These are phyloP conservation scores for Drechslera avenae DNA, from an alignment of 2,329 filamentous ascomycete species.

Conservation along the genomic window DNA sequence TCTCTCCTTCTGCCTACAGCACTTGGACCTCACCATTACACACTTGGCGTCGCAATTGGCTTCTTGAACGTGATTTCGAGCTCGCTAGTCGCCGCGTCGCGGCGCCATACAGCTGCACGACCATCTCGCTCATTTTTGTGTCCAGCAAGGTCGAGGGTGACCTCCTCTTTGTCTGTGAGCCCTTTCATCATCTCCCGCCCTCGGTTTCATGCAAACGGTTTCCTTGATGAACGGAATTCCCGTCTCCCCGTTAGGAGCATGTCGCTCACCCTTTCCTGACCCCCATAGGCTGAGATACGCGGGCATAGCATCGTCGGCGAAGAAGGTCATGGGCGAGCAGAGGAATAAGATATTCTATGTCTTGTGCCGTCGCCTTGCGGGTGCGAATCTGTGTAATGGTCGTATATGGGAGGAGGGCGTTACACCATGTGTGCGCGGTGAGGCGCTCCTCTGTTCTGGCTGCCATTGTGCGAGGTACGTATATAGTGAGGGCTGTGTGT, in stretches of 20 bases:
- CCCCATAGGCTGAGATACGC: constrained; percentile 32
- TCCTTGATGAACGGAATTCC: no score
- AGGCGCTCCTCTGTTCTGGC: constrained; percentile 20
- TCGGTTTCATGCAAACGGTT: no score
- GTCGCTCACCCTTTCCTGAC: constrained; percentile 11
- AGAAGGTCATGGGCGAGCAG: constrained; percentile 32
- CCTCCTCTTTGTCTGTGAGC: constrained; percentile 15
- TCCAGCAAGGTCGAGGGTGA: constrained; percentile 34
- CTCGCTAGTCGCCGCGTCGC: constrained; percentile 26
- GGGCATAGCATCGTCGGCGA: constrained; percentile 30
- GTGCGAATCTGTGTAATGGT: constrained; percentile 25
- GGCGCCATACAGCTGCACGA: constrained; percentile 20
- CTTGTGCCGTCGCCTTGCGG: constrained; percentile 10
- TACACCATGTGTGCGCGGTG: constrained; percentile 34
- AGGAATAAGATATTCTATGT: constrained; percentile 9
- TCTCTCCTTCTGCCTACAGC: constrained; percentile 29
- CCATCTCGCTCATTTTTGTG: constrained; percentile 32
- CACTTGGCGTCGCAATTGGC: constrained; percentile 27
- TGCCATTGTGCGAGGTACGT: no score
- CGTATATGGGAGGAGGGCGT: constrained; percentile 21
- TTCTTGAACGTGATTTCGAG: constrained; percentile 33
- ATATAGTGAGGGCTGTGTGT: no score
- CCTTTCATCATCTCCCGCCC: neutral
- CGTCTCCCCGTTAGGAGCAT: no score
- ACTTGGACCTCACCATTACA: constrained; percentile 27